Percentiles rank a stretch among this genome's conserved stretches.
Conservation (phyloP, 305 asterid species). For the Rubia tinctorum region DNA sequence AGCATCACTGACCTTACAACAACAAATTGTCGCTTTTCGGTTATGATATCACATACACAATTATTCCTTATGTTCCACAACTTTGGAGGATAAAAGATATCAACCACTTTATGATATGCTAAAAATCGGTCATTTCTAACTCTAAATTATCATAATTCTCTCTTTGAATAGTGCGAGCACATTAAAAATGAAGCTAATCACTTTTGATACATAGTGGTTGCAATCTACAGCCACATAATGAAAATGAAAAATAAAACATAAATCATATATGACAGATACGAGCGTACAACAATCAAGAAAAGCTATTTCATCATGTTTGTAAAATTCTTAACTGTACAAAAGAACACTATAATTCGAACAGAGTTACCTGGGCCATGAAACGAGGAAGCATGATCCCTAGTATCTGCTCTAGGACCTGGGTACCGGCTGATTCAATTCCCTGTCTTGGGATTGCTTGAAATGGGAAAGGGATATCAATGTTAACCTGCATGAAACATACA, state of each 20-base stretch:
- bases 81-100: neutral
- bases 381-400: constrained; percentile 90
- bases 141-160: neutral
- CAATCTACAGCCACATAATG: neutral
- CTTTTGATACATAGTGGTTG: neutral
- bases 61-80: neutral
- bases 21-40: neutral
- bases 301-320: neutral
- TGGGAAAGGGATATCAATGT: constrained; percentile 81
- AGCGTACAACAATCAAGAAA: neutral
- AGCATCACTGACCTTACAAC: neutral
- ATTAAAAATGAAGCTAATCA: neutral
- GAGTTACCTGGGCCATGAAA: constrained; percentile 80
- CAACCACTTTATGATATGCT: neutral
- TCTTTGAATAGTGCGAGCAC: neutral
- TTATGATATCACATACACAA: neutral
- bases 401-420: constrained; percentile 80
- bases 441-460: constrained; percentile 73
- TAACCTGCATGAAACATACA: constrained; percentile 50
- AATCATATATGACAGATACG: neutral
- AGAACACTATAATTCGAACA: neutral
- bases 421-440: constrained; percentile 81
- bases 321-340: neutral
- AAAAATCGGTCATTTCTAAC: neutral
- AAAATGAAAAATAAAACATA: neutral